Conservation (phyloP, 441 rosid species). For the Raphanus hybrid region DNA sequence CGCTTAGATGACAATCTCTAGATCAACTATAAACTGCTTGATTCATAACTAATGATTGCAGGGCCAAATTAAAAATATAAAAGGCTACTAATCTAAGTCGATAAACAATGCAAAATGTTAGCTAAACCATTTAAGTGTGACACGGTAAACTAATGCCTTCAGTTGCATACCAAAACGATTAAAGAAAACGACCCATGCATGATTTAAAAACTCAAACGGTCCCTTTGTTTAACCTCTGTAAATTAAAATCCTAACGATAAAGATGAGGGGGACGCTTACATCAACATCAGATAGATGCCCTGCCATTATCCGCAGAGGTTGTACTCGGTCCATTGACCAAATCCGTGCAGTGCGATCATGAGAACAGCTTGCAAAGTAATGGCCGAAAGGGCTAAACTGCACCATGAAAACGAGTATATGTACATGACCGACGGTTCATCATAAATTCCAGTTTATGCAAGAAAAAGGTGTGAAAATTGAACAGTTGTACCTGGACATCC, state of each 20-base stretch:
- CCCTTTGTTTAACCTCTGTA: too few relatives aligned
- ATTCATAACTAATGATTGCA: not conserved
- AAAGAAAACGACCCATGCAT: not conserved
- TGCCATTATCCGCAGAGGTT: slow-evolving; percentile 94
- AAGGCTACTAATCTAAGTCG: not conserved
- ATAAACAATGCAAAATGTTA: not conserved
- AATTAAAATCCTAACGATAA: too few relatives aligned
- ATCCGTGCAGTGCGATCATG: slow-evolving; percentile 97
- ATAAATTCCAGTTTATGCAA: slow-evolving; percentile 8
- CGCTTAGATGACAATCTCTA: not conserved
- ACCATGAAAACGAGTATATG: slow-evolving; percentile 37
- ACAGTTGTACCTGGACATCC: slow-evolving; percentile 87
- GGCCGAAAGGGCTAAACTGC: slow-evolving; percentile 99
- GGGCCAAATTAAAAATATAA: not conserved
- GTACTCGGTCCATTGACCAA: slow-evolving; percentile 97
- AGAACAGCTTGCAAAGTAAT: slow-evolving; percentile 93
- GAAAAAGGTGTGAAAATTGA: not conserved
- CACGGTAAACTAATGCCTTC: not conserved
- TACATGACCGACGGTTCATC: slow-evolving; percentile 2
- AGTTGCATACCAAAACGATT: slow-evolving; percentile 2
- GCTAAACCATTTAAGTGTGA: not conserved
- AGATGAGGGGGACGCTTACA: slow-evolving; percentile 57
- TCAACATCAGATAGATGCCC: slow-evolving; percentile 99
- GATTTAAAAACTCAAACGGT: too few relatives aligned
- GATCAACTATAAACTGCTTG: not conserved